Conservation (phyloP, 2,329 filamentous ascomycete species). For the Clarireedia homoeocarpa region DNA sequence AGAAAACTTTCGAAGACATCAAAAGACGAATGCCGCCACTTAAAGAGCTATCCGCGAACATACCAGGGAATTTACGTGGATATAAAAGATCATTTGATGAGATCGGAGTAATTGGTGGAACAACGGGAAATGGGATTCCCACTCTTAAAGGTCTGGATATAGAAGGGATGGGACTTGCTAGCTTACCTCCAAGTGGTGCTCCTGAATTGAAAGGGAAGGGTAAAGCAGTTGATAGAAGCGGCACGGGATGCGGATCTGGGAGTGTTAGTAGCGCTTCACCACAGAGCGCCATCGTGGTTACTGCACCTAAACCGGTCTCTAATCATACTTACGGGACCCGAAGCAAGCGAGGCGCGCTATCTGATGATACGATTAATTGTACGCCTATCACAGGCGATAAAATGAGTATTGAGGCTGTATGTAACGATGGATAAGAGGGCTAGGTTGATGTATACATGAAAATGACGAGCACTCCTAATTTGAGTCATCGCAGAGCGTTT, state of each 20-base stretch:
- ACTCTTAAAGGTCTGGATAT: neutral
- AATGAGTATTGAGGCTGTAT: slow-evolving; percentile 7
- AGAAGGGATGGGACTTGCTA: slow-evolving; percentile 3
- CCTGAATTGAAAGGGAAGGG: slow-evolving; percentile 4
- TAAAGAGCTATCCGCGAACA: neutral
- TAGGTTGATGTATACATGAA: neutral
- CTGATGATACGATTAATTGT: neutral
- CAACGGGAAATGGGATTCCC: neutral
- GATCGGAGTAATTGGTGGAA: neutral
- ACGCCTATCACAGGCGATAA: neutral
- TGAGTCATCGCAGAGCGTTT: no score
- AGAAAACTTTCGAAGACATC: neutral
- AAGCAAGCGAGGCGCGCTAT: neutral
- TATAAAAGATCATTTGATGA: slow-evolving; percentile 7
- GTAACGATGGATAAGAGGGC: slow-evolving; percentile 4
- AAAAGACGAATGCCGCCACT: slow-evolving; percentile 1
- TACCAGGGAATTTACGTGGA: slow-evolving; percentile 2
- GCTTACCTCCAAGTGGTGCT: slow-evolving; percentile 1
- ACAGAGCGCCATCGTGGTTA: neutral
- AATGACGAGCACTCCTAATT: no score
- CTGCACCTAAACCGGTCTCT: neutral
- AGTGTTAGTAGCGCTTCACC: neutral
- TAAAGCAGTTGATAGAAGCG: neutral
- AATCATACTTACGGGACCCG: slow-evolving; percentile 5
- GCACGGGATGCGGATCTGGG: neutral